Evolutionary conservation across 2,329 filamentous ascomycete species (phyloP).

Genomic region (Aphanoascus verrucosus): DNA sequence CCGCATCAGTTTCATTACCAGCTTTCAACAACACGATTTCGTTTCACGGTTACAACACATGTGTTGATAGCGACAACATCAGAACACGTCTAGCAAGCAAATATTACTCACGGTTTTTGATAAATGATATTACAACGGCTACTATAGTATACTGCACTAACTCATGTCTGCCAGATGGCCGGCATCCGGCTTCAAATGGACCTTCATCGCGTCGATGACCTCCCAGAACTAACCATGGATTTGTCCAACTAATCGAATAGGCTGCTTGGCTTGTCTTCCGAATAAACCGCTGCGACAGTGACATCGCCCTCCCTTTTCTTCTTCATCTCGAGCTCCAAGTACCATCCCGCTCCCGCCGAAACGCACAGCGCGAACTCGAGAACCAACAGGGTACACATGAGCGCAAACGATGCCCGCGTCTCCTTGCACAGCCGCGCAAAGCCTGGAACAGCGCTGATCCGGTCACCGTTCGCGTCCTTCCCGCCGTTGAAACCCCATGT

Average conservation of each 20-base stretch:
- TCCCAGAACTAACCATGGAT: too few species aligned
- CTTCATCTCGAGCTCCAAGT: constrained; percentile 21
- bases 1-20: too few species aligned
- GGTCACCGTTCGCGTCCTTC: constrained; percentile 13
- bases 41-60: too few species aligned
- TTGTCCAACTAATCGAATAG: background rate
- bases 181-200: background rate
- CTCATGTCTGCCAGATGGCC: background rate
- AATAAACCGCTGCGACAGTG: background rate
- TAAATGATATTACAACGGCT: too few species aligned
- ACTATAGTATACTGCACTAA: too few species aligned
- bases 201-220: background rate
- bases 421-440: constrained; percentile 32
- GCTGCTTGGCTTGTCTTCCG: constrained; percentile 5
- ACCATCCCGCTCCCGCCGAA: constrained; percentile 23
- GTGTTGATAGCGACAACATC: too few species aligned
- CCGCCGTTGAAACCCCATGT: constrained; percentile 26
- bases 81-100: too few species aligned
- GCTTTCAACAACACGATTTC: too few species aligned
- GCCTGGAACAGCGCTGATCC: constrained; percentile 23
- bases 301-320: constrained; percentile 9
- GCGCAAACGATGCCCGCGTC: constrained; percentile 27
- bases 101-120: too few species aligned
- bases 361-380: constrained; percentile 28
- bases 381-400: constrained; percentile 29